phyloP scores from a whole-genome alignment of 208 protist genomes.

The Trypanosoma brucei region DNA sequence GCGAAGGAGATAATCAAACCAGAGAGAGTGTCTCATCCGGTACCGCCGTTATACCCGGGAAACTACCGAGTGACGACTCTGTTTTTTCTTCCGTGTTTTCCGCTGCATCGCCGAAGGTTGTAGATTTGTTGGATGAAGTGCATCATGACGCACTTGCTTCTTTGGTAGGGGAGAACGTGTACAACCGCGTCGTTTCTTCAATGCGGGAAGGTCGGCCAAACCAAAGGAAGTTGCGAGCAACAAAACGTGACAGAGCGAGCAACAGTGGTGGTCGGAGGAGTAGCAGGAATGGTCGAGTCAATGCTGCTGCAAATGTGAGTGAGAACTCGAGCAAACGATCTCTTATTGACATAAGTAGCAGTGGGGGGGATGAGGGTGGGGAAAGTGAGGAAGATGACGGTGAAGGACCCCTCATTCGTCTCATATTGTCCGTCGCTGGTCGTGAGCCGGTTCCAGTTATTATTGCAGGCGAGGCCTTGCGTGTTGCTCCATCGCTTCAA shows the following conservation, averaged over 20 bases:
- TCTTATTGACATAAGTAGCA: background rate
- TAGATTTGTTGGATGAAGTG: constrained; percentile 13
- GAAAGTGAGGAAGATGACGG: background rate
- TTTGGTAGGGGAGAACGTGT: constrained; percentile 18
- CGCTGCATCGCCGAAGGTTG: constrained; percentile 14
- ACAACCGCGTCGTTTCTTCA: constrained; percentile 8
- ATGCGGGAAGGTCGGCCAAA: background rate
- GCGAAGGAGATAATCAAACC: too few species aligned
- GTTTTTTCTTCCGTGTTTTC: background rate
- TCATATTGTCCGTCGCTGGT: constrained; percentile 34
- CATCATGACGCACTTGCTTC: constrained; percentile 13
- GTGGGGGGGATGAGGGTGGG: background rate
- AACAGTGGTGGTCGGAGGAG: background rate
- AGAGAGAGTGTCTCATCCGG: too few species aligned
- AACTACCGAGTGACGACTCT: too few species aligned
- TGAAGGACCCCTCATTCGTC: constrained; percentile 14
- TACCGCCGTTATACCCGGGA: too few species aligned
- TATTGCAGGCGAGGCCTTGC: constrained; percentile 50
- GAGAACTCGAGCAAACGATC: background rate
- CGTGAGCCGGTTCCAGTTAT: constrained; percentile 30
- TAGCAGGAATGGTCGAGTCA: background rate
- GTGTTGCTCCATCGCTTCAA: constrained; percentile 33
- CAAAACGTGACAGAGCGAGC: background rate
- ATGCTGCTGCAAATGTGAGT: too few species aligned
- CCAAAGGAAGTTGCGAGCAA: background rate